Evolutionary conservation across 306 rosid genomes (phyloP).

Genomic region (Crataegus laevigata): DNA sequence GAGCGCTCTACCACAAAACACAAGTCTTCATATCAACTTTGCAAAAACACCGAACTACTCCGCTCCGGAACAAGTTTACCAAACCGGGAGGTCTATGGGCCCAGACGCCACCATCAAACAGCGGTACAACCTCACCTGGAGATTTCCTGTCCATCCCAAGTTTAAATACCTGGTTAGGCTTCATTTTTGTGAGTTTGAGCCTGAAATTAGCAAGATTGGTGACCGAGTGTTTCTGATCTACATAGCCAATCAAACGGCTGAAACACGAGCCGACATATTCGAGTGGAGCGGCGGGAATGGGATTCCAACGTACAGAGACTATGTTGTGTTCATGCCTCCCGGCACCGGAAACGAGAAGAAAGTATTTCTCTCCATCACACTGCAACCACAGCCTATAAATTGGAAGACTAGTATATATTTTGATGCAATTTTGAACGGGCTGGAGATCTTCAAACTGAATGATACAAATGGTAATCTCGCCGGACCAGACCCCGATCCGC

Average conservation of each 20-base stretch:
- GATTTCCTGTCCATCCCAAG: background rate
- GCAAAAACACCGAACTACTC: background rate
- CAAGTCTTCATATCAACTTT: background rate
- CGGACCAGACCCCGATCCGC: conserved; percentile 8
- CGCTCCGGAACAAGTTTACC: conserved; percentile 15
- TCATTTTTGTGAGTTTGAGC: conserved; percentile 22
- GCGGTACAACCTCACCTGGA: conserved; percentile 12
- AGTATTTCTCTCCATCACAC: background rate
- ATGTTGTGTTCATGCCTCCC: background rate
- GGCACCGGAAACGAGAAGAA: background rate
- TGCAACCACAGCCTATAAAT: background rate
- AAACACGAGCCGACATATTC: rapidly evolving
- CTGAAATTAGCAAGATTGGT: rapidly evolving
- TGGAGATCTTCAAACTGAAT: conserved; percentile 33
- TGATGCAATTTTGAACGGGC: conserved; percentile 28
- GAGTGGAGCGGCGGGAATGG: background rate
- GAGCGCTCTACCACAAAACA: rapidly evolving
- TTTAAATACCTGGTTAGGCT: conserved; percentile 25
- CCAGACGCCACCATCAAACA: rapidly evolving
- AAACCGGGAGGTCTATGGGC: background rate
- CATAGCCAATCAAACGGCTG: background rate
- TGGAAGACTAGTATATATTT: too few species aligned
- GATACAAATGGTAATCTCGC: background rate
- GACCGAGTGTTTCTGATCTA: conserved; percentile 1
- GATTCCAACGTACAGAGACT: conserved; percentile 9